Evolutionary conservation across 768 basidiomycete genomes (phyloP).

Genomic region (Russula virescens): DNA sequence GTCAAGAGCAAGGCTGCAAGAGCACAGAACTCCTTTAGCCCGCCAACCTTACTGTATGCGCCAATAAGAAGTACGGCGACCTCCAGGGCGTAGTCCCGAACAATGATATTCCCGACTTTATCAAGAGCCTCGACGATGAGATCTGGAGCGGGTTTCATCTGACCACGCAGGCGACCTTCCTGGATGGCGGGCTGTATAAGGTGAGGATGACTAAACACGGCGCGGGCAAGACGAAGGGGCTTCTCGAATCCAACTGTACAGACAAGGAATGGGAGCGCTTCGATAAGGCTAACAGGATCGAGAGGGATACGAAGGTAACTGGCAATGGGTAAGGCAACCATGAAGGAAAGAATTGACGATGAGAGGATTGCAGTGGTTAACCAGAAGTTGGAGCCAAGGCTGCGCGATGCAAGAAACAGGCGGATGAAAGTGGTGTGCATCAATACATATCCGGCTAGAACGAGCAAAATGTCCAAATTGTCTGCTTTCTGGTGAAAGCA

Average conservation of each 20-base stretch:
- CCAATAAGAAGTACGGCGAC: constrained; percentile 86
- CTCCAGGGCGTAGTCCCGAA: constrained; percentile 91
- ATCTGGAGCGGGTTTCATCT: constrained; percentile 71
- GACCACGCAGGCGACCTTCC: constrained; percentile 32
- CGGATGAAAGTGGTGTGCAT: constrained; percentile 96
- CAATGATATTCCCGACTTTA: constrained; percentile 72
- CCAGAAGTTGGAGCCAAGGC: constrained; percentile 74
- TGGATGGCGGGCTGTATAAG: constrained; percentile 29
- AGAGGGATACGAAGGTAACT: constrained; percentile 78
- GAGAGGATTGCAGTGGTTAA: constrained; percentile 71
- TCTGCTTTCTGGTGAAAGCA: constrained; percentile 66
- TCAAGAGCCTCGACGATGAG: constrained; percentile 82
- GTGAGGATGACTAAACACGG: constrained; percentile 82
- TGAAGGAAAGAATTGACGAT: constrained; percentile 75
- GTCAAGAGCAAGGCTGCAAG: constrained; percentile 84
- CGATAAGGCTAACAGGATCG: constrained; percentile 88
- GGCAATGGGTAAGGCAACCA: constrained; percentile 73
- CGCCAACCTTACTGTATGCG: constrained; percentile 79
- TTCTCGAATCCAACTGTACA: constrained; percentile 99
- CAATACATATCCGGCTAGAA: constrained; percentile 86
- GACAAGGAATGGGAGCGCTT: constrained; percentile 95
- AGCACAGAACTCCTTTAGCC: constrained; percentile 90
- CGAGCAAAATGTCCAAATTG: constrained; percentile 91
- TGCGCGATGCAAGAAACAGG: constrained; percentile 81
- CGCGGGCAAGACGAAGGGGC: constrained; percentile 83